These are phyloP conservation scores for Globisporangium nagaii DNA, from an alignment of 352 stramenopile species.

Conservation along the genomic window DNA sequence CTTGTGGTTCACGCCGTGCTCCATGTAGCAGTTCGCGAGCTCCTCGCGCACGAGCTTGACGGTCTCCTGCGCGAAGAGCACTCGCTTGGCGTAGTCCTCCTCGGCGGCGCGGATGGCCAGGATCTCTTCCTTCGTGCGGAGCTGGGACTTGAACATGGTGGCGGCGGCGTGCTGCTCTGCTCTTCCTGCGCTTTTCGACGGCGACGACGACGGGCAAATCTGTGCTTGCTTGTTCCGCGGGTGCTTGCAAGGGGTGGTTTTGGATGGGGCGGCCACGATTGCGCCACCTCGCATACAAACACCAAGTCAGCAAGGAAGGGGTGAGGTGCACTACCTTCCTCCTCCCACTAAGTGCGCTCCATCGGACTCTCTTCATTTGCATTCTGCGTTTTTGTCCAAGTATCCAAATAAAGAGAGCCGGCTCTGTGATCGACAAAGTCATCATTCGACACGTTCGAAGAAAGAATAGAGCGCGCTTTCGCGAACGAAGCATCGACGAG, in stretches of 20 bases:
- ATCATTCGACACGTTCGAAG: too few relatives aligned
- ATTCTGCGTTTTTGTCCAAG: background rate
- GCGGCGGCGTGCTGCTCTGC: background rate
- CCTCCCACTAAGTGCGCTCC: conserved; percentile 3
- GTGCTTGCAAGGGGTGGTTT: conserved; percentile 12
- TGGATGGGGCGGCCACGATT: conserved; percentile 13
- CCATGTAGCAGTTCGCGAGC: conserved; percentile 83
- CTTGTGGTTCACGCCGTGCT: conserved; percentile 87
- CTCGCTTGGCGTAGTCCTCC: conserved; percentile 68
- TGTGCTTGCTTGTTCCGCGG: conserved; percentile 10
- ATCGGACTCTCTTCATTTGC: background rate
- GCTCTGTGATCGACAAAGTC: too few relatives aligned
- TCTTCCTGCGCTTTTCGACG: conserved; percentile 1
- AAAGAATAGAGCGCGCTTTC: background rate
- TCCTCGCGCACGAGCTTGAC: conserved; percentile 85
- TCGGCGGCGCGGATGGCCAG: conserved; percentile 71
- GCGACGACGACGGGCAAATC: conserved; percentile 5
- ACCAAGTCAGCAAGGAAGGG: conserved; percentile 1
- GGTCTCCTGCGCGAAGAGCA: conserved; percentile 69
- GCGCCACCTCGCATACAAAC: conserved; percentile 12
- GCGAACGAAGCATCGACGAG: background rate
- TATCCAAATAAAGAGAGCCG: background rate
- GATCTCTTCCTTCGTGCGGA: conserved; percentile 82
- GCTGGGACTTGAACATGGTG: conserved; percentile 59
- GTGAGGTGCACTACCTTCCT: background rate